Percentiles rank a stretch among this genome's conserved stretches.
These are phyloP conservation scores for Coix lacrymajobi DNA, from an alignment of 176 grass and related monocot species.

Conservation along the genomic window DNA sequence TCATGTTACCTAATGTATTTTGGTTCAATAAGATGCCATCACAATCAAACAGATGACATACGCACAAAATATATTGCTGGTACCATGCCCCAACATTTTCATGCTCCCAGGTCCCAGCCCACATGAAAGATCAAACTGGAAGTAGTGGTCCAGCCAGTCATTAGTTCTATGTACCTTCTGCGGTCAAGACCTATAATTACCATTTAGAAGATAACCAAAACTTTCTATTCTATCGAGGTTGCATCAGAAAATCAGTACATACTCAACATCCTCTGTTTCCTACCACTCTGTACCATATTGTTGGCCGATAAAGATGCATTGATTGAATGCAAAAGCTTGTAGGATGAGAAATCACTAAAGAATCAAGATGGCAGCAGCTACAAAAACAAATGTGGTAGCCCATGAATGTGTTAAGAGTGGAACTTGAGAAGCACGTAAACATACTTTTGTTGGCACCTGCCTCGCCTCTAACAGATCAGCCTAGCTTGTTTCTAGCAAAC, in stretches of 20 bases:
- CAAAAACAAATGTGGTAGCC: background rate
- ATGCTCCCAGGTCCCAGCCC: too few relatives aligned
- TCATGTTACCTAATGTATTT: too few relatives aligned
- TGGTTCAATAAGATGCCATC: too few relatives aligned
- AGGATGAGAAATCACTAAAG: too few relatives aligned
- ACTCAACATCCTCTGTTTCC: background rate
- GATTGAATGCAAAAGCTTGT: too few relatives aligned
- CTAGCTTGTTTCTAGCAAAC: too few relatives aligned
- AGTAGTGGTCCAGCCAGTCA: background rate
- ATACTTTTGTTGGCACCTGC: constrained; percentile 70
- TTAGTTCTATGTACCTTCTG: background rate
- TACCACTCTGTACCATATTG: too few relatives aligned
- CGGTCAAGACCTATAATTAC: background rate
- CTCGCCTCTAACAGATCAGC: too few relatives aligned
- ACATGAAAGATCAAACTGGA: background rate
- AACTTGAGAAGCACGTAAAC: constrained; percentile 14
- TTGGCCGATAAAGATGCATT: too few relatives aligned
- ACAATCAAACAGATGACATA: too few relatives aligned
- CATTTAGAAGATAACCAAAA: background rate
- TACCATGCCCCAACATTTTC: too few relatives aligned
- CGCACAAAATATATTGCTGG: too few relatives aligned
- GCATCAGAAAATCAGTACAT: background rate
- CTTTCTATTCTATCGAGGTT: background rate
- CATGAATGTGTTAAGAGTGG: background rate
- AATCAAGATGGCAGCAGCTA: background rate